These are phyloP conservation scores for Phytophthora pini DNA, from an alignment of 352 stramenopile species.

Conservation along the genomic window DNA sequence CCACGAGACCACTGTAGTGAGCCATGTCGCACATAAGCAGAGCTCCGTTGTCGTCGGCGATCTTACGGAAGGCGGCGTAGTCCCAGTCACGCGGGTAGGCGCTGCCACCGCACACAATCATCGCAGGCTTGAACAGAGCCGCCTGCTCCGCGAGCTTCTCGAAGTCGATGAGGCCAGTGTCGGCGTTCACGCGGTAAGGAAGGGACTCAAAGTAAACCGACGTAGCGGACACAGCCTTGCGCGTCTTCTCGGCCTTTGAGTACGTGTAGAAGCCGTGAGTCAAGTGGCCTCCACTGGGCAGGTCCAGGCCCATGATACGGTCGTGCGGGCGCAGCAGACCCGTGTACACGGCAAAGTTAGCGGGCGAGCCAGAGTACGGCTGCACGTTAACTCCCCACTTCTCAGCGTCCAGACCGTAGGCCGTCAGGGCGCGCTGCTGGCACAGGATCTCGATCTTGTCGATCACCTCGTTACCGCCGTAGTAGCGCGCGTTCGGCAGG, in stretches of 20 bases:
- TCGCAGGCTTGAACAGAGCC: slow-evolving; percentile 96
- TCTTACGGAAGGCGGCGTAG: slow-evolving; percentile 97
- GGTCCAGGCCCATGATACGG: slow-evolving; percentile 99
- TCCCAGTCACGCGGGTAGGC: slow-evolving; percentile 99
- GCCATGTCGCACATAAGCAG: slow-evolving; percentile 99
- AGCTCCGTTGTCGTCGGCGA: slow-evolving; percentile 97
- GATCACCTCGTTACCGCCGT: slow-evolving; percentile 98
- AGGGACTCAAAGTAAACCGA: slow-evolving; percentile 99
- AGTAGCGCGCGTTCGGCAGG: slow-evolving; percentile 96
- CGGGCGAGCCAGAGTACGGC: slow-evolving; percentile 96
- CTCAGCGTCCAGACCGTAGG: slow-evolving; percentile 92
- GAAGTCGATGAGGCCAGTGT: slow-evolving; percentile 98
- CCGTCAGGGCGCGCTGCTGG: slow-evolving; percentile 93
- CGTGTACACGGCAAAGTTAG: slow-evolving; percentile 99
- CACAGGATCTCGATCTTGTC: slow-evolving; percentile 97
- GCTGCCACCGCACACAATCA: slow-evolving; percentile 98
- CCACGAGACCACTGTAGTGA: slow-evolving; percentile 98
- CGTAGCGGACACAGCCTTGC: slow-evolving; percentile 98
- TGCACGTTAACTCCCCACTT: slow-evolving; percentile 99
- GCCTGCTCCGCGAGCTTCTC: slow-evolving; percentile 95
- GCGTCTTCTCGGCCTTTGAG: slow-evolving; percentile 96
- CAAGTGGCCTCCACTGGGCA: slow-evolving; percentile 98
- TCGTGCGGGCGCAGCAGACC: slow-evolving; percentile 97
- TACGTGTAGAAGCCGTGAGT: slow-evolving; percentile 99
- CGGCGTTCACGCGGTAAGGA: slow-evolving; percentile 95